Evolutionary conservation across 1,139 yeast genomes (phyloP), one percentile per base, ranked within the genome.

Genomic region (Candida sp.): DNA sequence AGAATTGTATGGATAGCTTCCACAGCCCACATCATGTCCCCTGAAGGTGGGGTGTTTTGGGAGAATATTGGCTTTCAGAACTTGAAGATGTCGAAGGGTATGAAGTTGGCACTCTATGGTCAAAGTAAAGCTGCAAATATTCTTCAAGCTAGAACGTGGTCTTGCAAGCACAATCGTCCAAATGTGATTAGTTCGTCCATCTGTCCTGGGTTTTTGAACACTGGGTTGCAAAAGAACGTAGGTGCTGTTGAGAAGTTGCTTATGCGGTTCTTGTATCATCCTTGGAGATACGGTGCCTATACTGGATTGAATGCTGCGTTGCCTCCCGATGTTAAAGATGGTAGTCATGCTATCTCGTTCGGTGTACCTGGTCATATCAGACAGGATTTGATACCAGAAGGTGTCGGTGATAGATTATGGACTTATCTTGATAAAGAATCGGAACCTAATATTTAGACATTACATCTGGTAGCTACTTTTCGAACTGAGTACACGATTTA

Each of bases 1-100:
- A 67, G 86, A 57, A 70, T 81, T 33, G 76, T 81, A 5, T 81
- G 83, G 78, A 72, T 80, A 2, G 60, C 80, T 8, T 80, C 85
- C 0, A 52, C 66, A 40, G 75, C 72, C 22, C 82, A 77, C 50
- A 49, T 62, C 22, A 35, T 53, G 2, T 66, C 79, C 2, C 78
- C 78, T 12, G 58, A 66, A 49, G 70, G 71, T 42, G 82, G 83
- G 23, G 59, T 79, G 42, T 58, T 72, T 49, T 77, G 74, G 72
- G 74, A 73, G 28, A 72, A 76, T 56, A 55, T 65, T 22, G 66
- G 70, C 37, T 56, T 62, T 35, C 59, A 56, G 5, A 49, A 58
- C 8, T 35, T 52, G 9, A 46, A 43, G 8, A 7, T 37, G n/a
- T 49, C 46, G 23, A 43, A 23, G 25, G 30, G 32, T 28, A 32